phyloP scores from a whole-genome alignment of 192 early-diverging fungal genomes.

The Thamnidium elegans region DNA sequence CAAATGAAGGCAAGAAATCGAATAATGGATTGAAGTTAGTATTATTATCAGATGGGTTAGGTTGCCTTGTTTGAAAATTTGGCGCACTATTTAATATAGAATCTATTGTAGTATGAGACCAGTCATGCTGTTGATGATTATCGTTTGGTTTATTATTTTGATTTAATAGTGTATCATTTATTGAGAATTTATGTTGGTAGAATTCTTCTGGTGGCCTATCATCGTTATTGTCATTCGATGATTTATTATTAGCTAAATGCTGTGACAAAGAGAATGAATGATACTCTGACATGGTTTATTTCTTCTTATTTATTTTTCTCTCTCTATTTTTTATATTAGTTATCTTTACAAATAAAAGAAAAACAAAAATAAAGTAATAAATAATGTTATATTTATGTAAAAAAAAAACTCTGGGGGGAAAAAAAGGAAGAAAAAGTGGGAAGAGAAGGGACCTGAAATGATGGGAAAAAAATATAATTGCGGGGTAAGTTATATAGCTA shows the following conservation, averaged over 20 bases:
- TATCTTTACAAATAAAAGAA: background rate
- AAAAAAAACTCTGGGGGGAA: background rate
- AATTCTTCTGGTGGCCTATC: background rate
- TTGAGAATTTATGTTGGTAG: conserved; percentile 7
- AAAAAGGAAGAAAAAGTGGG: conserved; percentile 6
- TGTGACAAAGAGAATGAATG: conserved; percentile 14
- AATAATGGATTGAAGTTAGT: too few species aligned
- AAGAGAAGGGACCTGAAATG: conserved; percentile 9
- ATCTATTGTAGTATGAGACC: too few species aligned
- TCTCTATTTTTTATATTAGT: background rate
- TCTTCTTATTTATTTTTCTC: background rate
- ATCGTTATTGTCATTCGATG: background rate
- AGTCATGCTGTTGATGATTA: conserved; percentile 1
- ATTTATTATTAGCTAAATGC: background rate
- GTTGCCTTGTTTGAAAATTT: too few species aligned
- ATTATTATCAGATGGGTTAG: too few species aligned
- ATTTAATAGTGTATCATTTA: background rate
- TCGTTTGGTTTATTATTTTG: conserved; percentile 10
- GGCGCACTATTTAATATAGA: too few species aligned
- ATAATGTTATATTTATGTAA: background rate
- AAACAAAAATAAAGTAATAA: background rate
- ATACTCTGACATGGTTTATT: conserved; percentile 10
- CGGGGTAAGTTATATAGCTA: conserved; percentile 8
- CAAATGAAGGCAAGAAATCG: background rate
- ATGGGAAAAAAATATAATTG: conserved; percentile 12